Evolutionary conservation across 2,329 filamentous ascomycete species (phyloP), one percentile per base, ranked within the genome.

Genomic region (Aspergillus spinulosporus): DNA sequence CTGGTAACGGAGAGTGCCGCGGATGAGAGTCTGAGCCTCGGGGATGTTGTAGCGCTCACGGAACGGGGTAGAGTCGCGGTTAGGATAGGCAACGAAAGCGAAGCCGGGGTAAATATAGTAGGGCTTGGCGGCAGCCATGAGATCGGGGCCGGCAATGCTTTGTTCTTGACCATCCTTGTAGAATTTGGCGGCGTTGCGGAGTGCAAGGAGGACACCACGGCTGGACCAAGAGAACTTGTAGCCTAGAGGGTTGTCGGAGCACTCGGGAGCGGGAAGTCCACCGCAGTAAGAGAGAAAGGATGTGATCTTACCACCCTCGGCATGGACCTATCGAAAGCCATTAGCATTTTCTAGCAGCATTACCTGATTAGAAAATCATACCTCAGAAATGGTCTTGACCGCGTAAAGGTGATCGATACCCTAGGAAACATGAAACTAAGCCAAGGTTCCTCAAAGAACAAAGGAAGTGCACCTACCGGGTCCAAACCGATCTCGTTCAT

Each of bases 401-500:
- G 92, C 92, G 72, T 93, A 89, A 56, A 88, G 69, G 66, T 82
- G 79, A 64, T 77, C 75, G 56, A 75, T 72, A 59, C 70, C 72
- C 66, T 67, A 59, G 7, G 39, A 52, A 40, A 55, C 8, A 47
- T 42, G 6, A 45, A 32, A 1, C 14, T 48, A 32, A 37, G 39
- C 2, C 12, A 4, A 34, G 12, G 45, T 12, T 11, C 37, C 3
- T 36, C 7, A 6, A 8, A 5, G 15, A 1, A 11, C 11, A 36
- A 6, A n/a, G 34, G 34, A 9, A 47, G 2, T 28, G n/a, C 50
- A 63, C 67, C 15, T 57, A 71, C 69, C 39, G 71, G 72, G 60
- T 78, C 76, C 58, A 89, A 71, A 60, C 91, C 91, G 71, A 96
- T 95, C 83, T 97, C 93, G 78, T 97, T 97, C 89, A 97, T 92